Percentiles rank a stretch among this genome's conserved stretches.
These are phyloP conservation scores for Picochlorum sp. DNA, from an alignment of 139 green algal species.

Conservation along the genomic window DNA sequence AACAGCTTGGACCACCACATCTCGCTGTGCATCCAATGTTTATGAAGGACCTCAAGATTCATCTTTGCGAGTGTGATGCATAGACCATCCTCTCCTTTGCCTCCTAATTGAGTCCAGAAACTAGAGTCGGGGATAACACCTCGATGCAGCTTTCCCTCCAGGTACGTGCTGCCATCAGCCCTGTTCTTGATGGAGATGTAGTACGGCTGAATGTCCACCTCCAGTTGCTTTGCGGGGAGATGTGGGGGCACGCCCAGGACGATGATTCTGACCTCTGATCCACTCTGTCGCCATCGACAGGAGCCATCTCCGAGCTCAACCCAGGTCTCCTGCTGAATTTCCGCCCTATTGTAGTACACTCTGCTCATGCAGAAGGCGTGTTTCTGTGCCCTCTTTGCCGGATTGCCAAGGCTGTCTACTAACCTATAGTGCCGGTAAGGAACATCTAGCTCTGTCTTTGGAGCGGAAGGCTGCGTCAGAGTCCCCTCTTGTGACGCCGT, in stretches of 20 bases:
- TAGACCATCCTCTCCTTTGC: slow-evolving; percentile 43
- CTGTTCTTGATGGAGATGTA: slow-evolving; percentile 13
- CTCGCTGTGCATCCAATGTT: slow-evolving; percentile 50
- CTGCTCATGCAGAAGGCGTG: slow-evolving; percentile 67
- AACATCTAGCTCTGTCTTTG: slow-evolving; percentile 47
- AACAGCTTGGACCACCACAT: slow-evolving; percentile 69
- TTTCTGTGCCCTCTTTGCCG: slow-evolving; percentile 49
- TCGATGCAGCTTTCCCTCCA: slow-evolving; percentile 55
- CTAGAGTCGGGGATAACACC: slow-evolving; percentile 54
- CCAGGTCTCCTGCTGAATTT: slow-evolving; percentile 44
- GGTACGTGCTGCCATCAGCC: slow-evolving; percentile 28
- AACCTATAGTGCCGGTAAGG: slow-evolving; percentile 62
- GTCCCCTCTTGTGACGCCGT: background rate
- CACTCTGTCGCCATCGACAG: slow-evolving; percentile 63
- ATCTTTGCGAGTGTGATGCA: slow-evolving; percentile 62
- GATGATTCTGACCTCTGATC: slow-evolving; percentile 52
- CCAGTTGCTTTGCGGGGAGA: slow-evolving; percentile 22
- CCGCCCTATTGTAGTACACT: slow-evolving; percentile 42
- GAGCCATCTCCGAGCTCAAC: slow-evolving; percentile 46
- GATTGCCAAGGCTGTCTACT: slow-evolving; percentile 33
- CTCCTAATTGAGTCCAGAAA: slow-evolving; percentile 46
- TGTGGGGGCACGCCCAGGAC: slow-evolving; percentile 25
- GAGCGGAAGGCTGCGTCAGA: slow-evolving; percentile 1
- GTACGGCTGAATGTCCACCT: slow-evolving; percentile 33
- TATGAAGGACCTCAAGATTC: slow-evolving; percentile 69